Evolutionary conservation across 805 yeast species (phyloP).

Genomic region (Wickerhamomyces canadensis): DNA sequence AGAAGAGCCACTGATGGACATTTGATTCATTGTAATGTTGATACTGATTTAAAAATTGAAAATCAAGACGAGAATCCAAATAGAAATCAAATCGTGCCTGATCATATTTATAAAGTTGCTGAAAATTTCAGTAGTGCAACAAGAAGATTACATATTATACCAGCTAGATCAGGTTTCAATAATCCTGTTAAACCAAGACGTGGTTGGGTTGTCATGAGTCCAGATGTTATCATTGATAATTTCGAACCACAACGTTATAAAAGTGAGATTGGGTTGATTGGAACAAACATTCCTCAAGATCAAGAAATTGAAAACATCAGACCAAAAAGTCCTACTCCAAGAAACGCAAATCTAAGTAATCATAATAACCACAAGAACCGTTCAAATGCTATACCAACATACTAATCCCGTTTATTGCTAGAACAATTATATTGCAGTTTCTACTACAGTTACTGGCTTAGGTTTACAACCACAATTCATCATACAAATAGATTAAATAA

Average conservation of each 20-base stretch:
- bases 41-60: constrained; percentile 82
- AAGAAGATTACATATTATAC: constrained; percentile 79
- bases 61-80: constrained; percentile 23
- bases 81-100: constrained; percentile 54
- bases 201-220: constrained; percentile 91
- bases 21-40: constrained; percentile 86
- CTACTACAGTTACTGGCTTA: no score
- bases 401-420: no score
- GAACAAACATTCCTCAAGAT: constrained; percentile 57
- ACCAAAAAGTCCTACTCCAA: constrained; percentile 68
- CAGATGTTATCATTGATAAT: constrained; percentile 73
- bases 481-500: no score
- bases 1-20: constrained; percentile 79
- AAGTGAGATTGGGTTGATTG: constrained; percentile 37
- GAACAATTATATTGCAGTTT: no score
- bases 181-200: constrained; percentile 61
- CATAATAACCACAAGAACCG: neutral
- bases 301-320: constrained; percentile 73
- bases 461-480: no score
- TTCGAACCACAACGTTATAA: constrained; percentile 47
- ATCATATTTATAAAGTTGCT: constrained; percentile 70
- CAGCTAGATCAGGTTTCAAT: constrained; percentile 61
- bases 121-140: constrained; percentile 86
- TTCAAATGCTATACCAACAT: no score
- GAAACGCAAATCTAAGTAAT: constrained; percentile 5